Evolutionary conservation across 352 stramenopile species (phyloP), one percentile per base, ranked within the genome.

Genomic region (Phytopythium sindhum): DNA sequence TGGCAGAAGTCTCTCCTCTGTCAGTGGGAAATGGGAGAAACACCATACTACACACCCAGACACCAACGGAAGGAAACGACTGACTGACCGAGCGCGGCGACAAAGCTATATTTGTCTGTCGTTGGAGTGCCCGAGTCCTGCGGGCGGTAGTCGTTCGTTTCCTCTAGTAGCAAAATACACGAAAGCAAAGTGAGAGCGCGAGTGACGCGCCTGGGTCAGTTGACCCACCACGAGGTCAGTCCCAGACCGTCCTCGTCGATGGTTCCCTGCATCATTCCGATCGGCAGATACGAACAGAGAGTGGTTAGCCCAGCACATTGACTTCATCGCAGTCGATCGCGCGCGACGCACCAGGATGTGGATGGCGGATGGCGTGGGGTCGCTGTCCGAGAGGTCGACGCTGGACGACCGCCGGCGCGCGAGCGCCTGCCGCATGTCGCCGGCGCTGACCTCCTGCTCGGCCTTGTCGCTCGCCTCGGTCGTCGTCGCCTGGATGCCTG

Each of bases 181-280:
- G 23, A 66, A 51, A 29, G 44, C 44, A 51, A 14, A 44, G 44
- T 47, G 41, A 50, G 21, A 21, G 44, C 21, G 33, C 50, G 33
- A 12, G 53, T 35, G 28, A 1, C 12, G 33, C 11, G 23, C 26
- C 52, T 51, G 11, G 8, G n/a, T 53, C 47, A 72, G 45, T 78
- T 74, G 66, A 74, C 76, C 86, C 86, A 95, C 86, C 86, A 95
- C 66, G 86, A 95, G 21, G 86, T 90, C 24, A 95, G 71, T 2
- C 86, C 86, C 24, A 95, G 65, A 17, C 86, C 86, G 59, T 95
- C 86, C 72, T 95, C 86, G 65, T 95, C 86, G 51, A 95, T 95
- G n/a, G 86, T 93, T 57, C 86, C 86, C 86, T 95, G 51, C 59
- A 39, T 23, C 12, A 9, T 26, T 42, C 21, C n/a, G n/a, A n/a